Evolutionary conservation across 2,329 filamentous ascomycete species (phyloP), one percentile per base, ranked within the genome.

Genomic region (Thelonectria blattea): DNA sequence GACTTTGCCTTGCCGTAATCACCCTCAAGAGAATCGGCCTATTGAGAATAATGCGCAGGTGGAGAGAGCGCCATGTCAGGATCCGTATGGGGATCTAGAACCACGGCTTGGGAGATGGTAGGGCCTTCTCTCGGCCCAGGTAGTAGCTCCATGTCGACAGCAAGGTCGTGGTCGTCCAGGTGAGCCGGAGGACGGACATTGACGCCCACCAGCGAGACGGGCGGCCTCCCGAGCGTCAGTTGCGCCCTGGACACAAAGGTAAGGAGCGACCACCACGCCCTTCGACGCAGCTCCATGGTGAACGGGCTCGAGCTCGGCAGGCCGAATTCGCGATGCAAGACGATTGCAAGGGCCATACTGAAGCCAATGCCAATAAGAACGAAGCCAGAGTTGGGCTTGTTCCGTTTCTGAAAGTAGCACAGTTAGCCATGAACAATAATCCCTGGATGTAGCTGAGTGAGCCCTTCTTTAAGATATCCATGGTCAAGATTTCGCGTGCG

Each of bases 331-430:
- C 76, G 75, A 61, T 83, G 80, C 0, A 83, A 71, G 0, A 81
- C 80, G 7, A 83, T 66, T 0, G 79, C 79, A 5, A 82, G 69
- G 0, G 80, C 80, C 74, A 83, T 79, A 34, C 79, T 73, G 46
- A 78, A 75, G 1, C 80, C 80, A 30, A 82, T 76, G 0, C 80
- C 81, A 32, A 81, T 75, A 41, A 80, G 78, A 56, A 81, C 81
- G 62, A 81, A 82, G 1, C 79, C 78, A 0, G 79, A 81, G 58
- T 83, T 83, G 6, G 80, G 79, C 3, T 78, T 71, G 56, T 82
- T 78, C 20, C 76, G 71, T 62, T 81, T 82, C 54, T 83, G 81
- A 1, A 82, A 71, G 65, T 82, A 82, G n/a, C n/a, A n/a, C n/a
- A n/a, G 41, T 81, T 81, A 0, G 74, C 75, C 64, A 75, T 73